Percentiles rank a stretch among this genome's conserved stretches.
Evolutionary conservation across 1,139 yeast genomes (phyloP).

Genomic region (Yamadazyma triangularis): DNA sequence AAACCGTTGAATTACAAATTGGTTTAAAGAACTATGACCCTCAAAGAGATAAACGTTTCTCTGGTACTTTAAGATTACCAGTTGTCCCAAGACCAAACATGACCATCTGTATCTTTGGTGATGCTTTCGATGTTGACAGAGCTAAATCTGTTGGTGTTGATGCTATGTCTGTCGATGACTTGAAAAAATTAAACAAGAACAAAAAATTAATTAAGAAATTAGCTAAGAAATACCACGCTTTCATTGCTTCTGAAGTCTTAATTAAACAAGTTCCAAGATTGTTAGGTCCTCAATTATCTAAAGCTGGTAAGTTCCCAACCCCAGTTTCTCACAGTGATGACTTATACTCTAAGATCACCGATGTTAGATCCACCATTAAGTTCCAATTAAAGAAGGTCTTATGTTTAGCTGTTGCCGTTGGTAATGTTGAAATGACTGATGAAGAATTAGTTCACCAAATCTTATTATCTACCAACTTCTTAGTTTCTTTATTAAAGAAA

Average conservation of each 20-base stretch:
- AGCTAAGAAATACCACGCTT: constrained; percentile 99
- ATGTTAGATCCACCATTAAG: constrained; percentile 99
- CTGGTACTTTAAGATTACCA: constrained; percentile 98
- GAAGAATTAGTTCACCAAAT: constrained; percentile 95
- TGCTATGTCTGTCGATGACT: constrained; percentile 99
- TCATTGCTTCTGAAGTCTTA: constrained; percentile 98
- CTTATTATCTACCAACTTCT: constrained; percentile 98
- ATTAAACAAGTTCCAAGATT: constrained; percentile 99
- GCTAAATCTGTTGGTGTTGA: constrained; percentile 99
- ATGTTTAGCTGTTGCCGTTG: constrained; percentile 92
- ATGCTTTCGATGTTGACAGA: constrained; percentile 99
- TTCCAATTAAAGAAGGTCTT: constrained; percentile 98
- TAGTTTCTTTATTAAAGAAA: constrained; percentile 99
- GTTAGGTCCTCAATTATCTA: constrained; percentile 99
- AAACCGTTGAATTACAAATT: constrained; percentile 99
- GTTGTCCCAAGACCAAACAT: constrained; percentile 99
- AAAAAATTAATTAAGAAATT: constrained; percentile 99
- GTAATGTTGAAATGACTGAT: constrained; percentile 98
- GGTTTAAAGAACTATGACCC: constrained; percentile 99
- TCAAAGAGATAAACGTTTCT: constrained; percentile 99
- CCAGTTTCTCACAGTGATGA: constrained; percentile 99
- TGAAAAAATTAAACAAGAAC: constrained; percentile 99
- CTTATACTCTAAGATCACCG: constrained; percentile 91
- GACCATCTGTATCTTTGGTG: constrained; percentile 99
- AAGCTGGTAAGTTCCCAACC: constrained; percentile 99